Conservation (phyloP, 1,139 yeast genomes). For the Candida sp. region DNA sequence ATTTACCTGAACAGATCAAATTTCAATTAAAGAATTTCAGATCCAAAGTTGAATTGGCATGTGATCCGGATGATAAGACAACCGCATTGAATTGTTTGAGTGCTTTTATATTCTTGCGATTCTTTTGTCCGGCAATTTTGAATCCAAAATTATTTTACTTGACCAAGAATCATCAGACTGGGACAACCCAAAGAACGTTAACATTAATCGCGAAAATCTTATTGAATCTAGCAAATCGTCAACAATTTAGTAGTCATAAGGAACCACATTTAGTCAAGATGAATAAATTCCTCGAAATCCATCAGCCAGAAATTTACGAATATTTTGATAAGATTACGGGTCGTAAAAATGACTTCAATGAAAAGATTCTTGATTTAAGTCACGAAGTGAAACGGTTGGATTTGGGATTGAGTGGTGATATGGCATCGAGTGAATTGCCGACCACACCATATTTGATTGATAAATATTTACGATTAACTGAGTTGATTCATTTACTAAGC, state of each 20-base stretch:
- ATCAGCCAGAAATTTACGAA: slow-evolving; percentile 55
- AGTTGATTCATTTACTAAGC: slow-evolving; percentile 45
- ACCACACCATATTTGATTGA: slow-evolving; percentile 69
- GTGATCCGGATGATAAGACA: slow-evolving; percentile 54
- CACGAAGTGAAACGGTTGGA: slow-evolving; percentile 53
- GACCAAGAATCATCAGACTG: slow-evolving; percentile 67
- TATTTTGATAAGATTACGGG: slow-evolving; percentile 76
- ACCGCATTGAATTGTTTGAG: slow-evolving; percentile 70
- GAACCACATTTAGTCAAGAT: slow-evolving; percentile 76
- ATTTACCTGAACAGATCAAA: slow-evolving; percentile 70
- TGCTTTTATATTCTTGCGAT: slow-evolving; percentile 80
- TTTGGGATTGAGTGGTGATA: slow-evolving; percentile 43
- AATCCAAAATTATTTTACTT: slow-evolving; percentile 84
- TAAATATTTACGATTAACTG: slow-evolving; percentile 58
- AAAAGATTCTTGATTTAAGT: slow-evolving; percentile 54
- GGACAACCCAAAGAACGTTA: slow-evolving; percentile 69
- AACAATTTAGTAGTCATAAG: slow-evolving; percentile 66
- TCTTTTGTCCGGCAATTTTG: slow-evolving; percentile 87
- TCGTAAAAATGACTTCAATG: slow-evolving; percentile 63
- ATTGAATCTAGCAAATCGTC: slow-evolving; percentile 76
- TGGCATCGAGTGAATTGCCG: slow-evolving; percentile 54
- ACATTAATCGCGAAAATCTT: slow-evolving; percentile 82
- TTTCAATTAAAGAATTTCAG: slow-evolving; percentile 56
- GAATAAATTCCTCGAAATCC: slow-evolving; percentile 63
- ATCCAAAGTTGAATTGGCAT: slow-evolving; percentile 56